Evolutionary conservation across 192 early-diverging fungal species (phyloP).

Genomic region (Backusella macrospora): DNA sequence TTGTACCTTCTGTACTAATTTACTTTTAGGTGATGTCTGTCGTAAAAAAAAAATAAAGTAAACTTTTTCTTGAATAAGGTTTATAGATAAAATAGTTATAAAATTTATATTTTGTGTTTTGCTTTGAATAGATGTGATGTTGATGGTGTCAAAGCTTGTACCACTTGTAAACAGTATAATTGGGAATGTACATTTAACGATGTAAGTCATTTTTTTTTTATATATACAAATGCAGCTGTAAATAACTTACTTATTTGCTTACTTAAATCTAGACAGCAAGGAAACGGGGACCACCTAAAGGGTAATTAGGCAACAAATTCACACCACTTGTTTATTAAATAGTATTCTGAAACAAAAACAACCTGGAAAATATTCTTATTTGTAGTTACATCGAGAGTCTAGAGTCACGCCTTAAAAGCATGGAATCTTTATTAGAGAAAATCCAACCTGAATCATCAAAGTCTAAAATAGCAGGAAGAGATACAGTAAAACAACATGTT

Average conservation of each 20-base stretch:
- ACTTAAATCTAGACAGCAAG: constrained; percentile 9
- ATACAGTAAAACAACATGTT: background rate
- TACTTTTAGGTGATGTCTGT: constrained; percentile 33
- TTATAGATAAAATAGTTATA: too few relatives aligned
- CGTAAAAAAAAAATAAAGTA: constrained; percentile 40
- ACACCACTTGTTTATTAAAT: background rate
- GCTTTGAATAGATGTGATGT: constrained; percentile 31
- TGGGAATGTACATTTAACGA: constrained; percentile 40
- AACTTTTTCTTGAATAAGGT: too few relatives aligned
- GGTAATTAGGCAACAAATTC: constrained; percentile 13
- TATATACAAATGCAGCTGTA: background rate
- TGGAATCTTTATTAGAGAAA: constrained; percentile 28
- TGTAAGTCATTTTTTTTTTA: constrained; percentile 14
- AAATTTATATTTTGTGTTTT: background rate
- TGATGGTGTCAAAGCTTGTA: constrained; percentile 18
- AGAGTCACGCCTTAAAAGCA: constrained; percentile 24
- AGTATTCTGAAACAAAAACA: too few relatives aligned
- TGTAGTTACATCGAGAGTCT: constrained; percentile 32
- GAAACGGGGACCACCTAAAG: constrained; percentile 37
- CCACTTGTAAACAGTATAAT: constrained; percentile 31
- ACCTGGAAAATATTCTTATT: too few relatives aligned
- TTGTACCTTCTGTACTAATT: background rate
- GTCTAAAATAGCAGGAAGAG: background rate
- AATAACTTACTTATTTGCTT: background rate
- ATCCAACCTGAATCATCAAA: constrained; percentile 9